Evolutionary conservation across 1,284 basidiomycete genomes (phyloP).

Genomic region (Athelia psychrophila): DNA sequence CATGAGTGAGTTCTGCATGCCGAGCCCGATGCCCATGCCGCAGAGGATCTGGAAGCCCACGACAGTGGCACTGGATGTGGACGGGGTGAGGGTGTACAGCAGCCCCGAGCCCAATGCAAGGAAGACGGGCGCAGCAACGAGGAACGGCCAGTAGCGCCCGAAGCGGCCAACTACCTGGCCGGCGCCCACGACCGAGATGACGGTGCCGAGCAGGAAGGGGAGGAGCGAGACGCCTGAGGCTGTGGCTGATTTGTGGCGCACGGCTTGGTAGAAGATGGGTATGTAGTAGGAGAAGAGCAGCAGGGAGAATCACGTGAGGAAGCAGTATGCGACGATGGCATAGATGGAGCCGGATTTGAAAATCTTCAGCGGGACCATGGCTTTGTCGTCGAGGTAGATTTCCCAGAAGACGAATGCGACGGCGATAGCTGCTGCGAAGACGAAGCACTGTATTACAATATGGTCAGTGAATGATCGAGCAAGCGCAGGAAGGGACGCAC

Average conservation of each 20-base stretch:
- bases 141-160: constrained; percentile 18
- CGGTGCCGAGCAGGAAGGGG: constrained; percentile 35
- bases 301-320: not conserved
- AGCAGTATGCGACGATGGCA: not conserved
- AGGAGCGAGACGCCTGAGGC: constrained; percentile 41
- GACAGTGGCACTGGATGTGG: constrained; percentile 26
- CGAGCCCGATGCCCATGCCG: constrained; percentile 18
- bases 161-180: constrained; percentile 27
- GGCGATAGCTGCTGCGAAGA: not conserved
- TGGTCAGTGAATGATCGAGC: not conserved
- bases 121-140: constrained; percentile 18
- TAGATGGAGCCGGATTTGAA: not conserved
- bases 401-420: not conserved
- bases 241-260: constrained; percentile 29
- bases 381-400: not conserved
- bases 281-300: constrained; percentile 10
- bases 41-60: constrained; percentile 40
- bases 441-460: not conserved
- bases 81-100: constrained; percentile 36
- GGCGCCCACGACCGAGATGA: constrained; percentile 31
- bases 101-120: constrained; percentile 32
- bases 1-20: constrained; percentile 22
- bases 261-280: constrained; percentile 29
- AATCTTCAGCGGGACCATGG: not conserved
- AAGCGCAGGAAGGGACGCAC: not conserved